phyloP scores from a whole-genome alignment of 306 rosid genomes.

The Castanea crenata region DNA sequence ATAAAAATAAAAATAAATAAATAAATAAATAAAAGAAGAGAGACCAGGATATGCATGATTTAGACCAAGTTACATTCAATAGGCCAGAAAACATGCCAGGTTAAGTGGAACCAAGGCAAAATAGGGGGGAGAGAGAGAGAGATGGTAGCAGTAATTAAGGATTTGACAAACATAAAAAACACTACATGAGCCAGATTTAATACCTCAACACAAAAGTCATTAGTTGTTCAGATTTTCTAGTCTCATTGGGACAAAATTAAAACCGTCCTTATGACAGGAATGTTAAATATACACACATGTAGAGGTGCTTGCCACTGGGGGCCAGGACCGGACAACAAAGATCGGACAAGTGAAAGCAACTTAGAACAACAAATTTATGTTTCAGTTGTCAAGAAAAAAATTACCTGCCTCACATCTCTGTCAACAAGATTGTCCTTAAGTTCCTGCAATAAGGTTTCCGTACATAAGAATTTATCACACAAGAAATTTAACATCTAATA shows the following conservation, averaged over 20 bases:
- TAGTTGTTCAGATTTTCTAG: neutral
- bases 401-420: constrained; percentile 88
- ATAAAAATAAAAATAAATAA: neutral
- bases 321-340: neutral
- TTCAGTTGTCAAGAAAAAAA: neutral
- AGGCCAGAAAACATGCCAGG: neutral
- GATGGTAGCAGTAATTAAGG: neutral
- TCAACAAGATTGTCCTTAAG: constrained; percentile 38
- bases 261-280: neutral
- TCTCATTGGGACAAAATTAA: neutral
- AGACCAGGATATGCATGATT: neutral
- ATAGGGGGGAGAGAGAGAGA: neutral
- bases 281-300: neutral
- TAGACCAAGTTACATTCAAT: neutral
- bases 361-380: neutral
- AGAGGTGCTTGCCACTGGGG: neutral
- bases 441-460: constrained; percentile 51
- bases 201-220: neutral
- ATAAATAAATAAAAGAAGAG: too few relatives aligned
- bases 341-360: neutral
- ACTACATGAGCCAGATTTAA: neutral
- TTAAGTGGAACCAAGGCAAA: neutral
- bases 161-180: neutral
- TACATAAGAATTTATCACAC: constrained; percentile 31
- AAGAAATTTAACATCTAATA: constrained; percentile 1